Base-by-base conservation (phyloP, 306 rosid species). In the Amphicarpaea edgeworthii region DNA sequence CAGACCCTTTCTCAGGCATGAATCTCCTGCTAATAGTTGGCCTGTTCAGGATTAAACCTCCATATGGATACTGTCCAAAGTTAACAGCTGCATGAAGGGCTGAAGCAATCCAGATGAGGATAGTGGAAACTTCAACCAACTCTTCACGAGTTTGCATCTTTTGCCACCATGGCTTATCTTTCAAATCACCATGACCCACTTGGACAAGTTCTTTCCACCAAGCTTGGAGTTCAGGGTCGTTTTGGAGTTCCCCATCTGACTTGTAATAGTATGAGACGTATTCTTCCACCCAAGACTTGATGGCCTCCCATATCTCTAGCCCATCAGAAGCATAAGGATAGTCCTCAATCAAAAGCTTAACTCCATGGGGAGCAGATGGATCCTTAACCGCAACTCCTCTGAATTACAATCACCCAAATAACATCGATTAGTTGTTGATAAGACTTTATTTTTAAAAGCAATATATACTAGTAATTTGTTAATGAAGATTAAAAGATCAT, bases 131-230 rank as follows among this genome's bases (percentile, higher is more conserved):
- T 20, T 85, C 86, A 6, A 83, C 46, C 16, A 87, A 71, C 45
- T 83, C 91, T 38, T 72, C 21, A 3, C 81, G 66, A 38, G 85
- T 85, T 34, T 83, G 82, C 92, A 88, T 79, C 73, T 83, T 85
- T 6, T 81, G 87, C 89, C 92, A 88, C 92, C 92, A 85, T 1
- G 86, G 65, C 76, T 88, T 76, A 1, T 83, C 66, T 41, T 78
- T 84, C 74, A 78, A 51, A 83, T 87, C 96, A 19, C 87, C 90
- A 24, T 91, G 96, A 7, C 91, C 91, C 4, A 74, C 83, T 72
- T 82, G 85, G 16, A 77, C 72, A 3, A 80, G 80, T 61, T 89
- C 96, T 80, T 87, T 88, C 96, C 96, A 91, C 93, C 93, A 91
- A 20, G 82, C 78, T 70, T 87, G 93, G 14, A 88, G 89, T 53